Evolutionary conservation across 2,329 filamentous ascomycete genomes (phyloP), one percentile per base, ranked within the genome.

Genomic region (Zymoseptoria tritici): DNA sequence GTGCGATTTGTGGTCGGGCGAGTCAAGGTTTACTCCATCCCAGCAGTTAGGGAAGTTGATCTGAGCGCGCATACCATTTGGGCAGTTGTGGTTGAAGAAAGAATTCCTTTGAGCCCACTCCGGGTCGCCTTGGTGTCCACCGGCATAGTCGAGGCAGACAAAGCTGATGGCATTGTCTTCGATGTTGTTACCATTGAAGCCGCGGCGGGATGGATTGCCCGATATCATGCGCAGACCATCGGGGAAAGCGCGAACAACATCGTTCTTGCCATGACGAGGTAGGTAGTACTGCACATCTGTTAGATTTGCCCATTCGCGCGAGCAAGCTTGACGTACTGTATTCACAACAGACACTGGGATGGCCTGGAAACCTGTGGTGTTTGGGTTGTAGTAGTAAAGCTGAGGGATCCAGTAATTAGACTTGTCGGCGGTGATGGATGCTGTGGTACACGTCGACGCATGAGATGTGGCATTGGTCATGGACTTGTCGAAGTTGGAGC

Each of bases 361-460:
- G 36, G 36, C 36, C 36, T 46, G 36, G 36, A 46, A 46, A n/a
- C 36, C 36, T n/a, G 36, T 46, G 36, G 36, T 46, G 13, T 46
- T 46, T 46, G 36, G 36, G 36, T 46, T 46, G 36, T 46, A 46
- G 7, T 87, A 91, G 75, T 86, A 91, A 2, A 92, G 76, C 26
- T 79, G 78, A 1, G 89, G 88, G 58, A 86, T 85, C 89, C 89
- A 92, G 79, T 93, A 92, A 74, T 87, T 87, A 67, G 83, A 88
- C 72, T 84, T 80, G 75, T 91, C 88, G 57, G 83, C 83, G 67
- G 81, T 84, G 53, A 64, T 55, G 8, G 61, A 22, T 22, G 70
- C 62, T 20, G 66, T 69, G 16, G 63, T 69, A 62, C 68, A 93
- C 29, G 81, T 79, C 26, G 86, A 89, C 61, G 80, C 71, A 63